phyloP scores from a whole-genome alignment of 169 alveolate species.

The Ophryocystis elektroscirrha region DNA sequence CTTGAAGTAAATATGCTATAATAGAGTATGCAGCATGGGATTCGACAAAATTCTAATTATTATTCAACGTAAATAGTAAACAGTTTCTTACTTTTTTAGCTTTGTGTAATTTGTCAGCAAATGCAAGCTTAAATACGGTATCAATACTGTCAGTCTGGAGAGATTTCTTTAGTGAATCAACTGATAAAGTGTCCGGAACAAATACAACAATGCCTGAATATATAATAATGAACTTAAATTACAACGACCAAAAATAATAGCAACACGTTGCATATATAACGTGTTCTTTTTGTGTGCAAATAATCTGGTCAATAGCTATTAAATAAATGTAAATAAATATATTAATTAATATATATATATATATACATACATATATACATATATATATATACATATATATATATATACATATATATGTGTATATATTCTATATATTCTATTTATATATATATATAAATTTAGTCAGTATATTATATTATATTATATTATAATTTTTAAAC shows the following conservation, averaged over 20 bases:
- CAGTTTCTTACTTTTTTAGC: constrained; percentile 13
- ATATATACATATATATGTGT: not conserved
- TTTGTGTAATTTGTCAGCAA: constrained; percentile 12
- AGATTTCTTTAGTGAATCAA: constrained; percentile 44
- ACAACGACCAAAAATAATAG: not conserved
- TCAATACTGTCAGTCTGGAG: constrained; percentile 20
- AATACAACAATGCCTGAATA: constrained; percentile 20
- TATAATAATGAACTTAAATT: not conserved
- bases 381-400: not conserved
- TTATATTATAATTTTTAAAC: not conserved
- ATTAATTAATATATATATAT: not conserved
- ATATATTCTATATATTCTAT: not conserved
- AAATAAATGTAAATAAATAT: not conserved
- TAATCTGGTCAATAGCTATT: not conserved
- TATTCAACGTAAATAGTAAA: not conserved
- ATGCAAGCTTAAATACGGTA: constrained; percentile 9
- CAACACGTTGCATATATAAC: too few relatives aligned
- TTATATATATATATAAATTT: constrained; percentile 2
- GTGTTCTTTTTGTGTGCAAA: not conserved
- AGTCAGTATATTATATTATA: not conserved
- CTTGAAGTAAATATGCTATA: constrained; percentile 67
- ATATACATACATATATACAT: not conserved
- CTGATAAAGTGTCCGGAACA: constrained; percentile 47
- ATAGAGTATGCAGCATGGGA: constrained; percentile 84
- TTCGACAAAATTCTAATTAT: constrained; percentile 53